Evolutionary conservation across 495 filamentous ascomycete genomes (phyloP).

Genomic region (Penicillium pulvis): DNA sequence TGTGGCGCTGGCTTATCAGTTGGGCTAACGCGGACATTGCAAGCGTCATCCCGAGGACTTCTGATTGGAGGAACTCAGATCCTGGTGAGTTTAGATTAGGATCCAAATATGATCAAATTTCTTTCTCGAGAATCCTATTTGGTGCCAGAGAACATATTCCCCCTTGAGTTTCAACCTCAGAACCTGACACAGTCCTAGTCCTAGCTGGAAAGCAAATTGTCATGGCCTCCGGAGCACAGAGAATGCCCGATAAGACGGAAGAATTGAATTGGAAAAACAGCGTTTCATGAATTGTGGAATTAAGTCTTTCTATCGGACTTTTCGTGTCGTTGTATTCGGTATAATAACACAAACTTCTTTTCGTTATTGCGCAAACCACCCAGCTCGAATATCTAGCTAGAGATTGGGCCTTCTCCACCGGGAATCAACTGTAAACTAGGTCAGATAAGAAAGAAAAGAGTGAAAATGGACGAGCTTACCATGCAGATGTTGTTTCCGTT

Average conservation of each 20-base stretch:
- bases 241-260: background rate
- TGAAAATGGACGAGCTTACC: constrained; percentile 53
- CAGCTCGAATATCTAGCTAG: constrained; percentile 32
- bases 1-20: constrained; percentile 2
- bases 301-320: constrained; percentile 10
- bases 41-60: background rate
- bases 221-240: background rate
- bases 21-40: background rate
- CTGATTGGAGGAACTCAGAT: background rate
- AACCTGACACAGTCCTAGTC: background rate
- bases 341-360: constrained; percentile 37
- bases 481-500: constrained; percentile 99
- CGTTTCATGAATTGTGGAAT: background rate
- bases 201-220: background rate
- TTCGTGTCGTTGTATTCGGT: constrained; percentile 25
- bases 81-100: background rate
- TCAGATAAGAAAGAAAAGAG: constrained; percentile 7
- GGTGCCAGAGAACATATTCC: background rate
- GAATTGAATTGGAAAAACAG: background rate
- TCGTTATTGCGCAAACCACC: constrained; percentile 21
- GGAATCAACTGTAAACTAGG: constrained; percentile 69
- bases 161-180: background rate
- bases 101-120: background rate
- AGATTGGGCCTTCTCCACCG: constrained; percentile 75
- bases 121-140: background rate